Conservation (phyloP, 2,329 filamentous ascomycete species). For the Pseudogymnoascus verrucosus region DNA sequence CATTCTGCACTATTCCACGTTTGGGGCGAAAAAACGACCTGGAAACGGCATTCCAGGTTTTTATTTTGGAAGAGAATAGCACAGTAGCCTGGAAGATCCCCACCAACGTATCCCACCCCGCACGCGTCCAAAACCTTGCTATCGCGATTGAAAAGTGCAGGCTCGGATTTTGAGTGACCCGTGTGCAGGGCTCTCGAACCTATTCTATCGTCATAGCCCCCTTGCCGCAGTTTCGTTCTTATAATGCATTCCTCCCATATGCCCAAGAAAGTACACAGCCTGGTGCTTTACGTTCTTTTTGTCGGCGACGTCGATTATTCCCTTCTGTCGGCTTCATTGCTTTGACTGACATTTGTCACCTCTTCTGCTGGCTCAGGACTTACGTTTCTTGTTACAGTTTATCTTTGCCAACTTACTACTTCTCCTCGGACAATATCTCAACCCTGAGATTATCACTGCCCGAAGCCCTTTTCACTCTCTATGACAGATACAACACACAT, state of each 20-base stretch:
- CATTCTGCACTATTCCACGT: neutral
- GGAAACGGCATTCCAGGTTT: neutral
- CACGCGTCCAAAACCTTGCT: neutral
- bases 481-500: neutral
- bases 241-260: slow-evolving; percentile 7
- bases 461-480: neutral
- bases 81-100: neutral
- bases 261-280: neutral
- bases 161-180: slow-evolving; percentile 3
- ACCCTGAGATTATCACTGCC: neutral
- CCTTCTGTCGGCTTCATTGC: neutral
- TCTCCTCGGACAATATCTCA: slow-evolving; percentile 1
- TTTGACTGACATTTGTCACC: neutral
- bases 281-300: slow-evolving; percentile 6
- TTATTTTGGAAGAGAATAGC: neutral
- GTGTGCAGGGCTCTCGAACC: slow-evolving; percentile 5
- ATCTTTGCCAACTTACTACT: neutral
- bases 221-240: slow-evolving; percentile 6
- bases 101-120: neutral
- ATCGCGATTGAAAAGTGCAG: neutral
- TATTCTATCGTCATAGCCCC: slow-evolving; percentile 7
- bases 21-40: neutral
- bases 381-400: slow-evolving; percentile 1
- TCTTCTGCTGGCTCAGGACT: slow-evolving; percentile 3
- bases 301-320: neutral